Evolutionary conservation across 75 land plant species (phyloP).

Genomic region (Pinus tabuliformis): DNA sequence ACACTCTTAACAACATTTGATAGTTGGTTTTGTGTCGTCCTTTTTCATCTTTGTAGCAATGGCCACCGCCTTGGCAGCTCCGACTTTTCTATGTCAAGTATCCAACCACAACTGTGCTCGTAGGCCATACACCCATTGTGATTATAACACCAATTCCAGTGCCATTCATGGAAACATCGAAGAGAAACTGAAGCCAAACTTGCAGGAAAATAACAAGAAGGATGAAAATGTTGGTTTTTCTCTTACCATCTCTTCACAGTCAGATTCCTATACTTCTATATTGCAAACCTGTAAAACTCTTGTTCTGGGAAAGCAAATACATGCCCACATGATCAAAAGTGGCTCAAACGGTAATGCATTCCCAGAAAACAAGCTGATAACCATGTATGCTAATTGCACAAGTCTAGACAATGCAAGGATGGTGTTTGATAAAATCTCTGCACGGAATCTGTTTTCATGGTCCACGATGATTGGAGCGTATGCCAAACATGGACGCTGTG

Average conservation of each 20-base stretch:
- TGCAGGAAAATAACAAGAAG: neutral
- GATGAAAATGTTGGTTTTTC: neutral
- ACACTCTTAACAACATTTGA: too few relatives aligned
- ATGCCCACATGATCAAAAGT: slow-evolving; percentile 2
- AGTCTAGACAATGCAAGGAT: slow-evolving; percentile 5
- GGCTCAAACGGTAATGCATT: neutral
- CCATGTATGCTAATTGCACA: slow-evolving; percentile 24
- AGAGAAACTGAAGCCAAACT: neutral
- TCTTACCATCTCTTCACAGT: neutral
- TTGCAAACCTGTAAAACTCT: slow-evolving; percentile 1
- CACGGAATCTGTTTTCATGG: neutral
- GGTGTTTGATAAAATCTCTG: slow-evolving; percentile 10
- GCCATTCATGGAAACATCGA: neutral
- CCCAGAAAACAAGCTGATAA: slow-evolving; percentile 21
- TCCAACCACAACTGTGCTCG: too few relatives aligned
- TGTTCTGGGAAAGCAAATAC: slow-evolving; percentile 17
- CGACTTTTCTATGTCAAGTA: too few relatives aligned
- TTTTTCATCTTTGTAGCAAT: neutral
- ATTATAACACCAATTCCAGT: too few relatives aligned
- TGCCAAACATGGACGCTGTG: neutral
- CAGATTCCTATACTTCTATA: neutral
- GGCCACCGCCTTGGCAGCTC: neutral
- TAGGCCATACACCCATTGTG: neutral
- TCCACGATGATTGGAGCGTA: neutral
- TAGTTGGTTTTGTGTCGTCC: neutral